Evolutionary conservation across 345 rosid genomes (phyloP).

Genomic region (Heritiera fomes): DNA sequence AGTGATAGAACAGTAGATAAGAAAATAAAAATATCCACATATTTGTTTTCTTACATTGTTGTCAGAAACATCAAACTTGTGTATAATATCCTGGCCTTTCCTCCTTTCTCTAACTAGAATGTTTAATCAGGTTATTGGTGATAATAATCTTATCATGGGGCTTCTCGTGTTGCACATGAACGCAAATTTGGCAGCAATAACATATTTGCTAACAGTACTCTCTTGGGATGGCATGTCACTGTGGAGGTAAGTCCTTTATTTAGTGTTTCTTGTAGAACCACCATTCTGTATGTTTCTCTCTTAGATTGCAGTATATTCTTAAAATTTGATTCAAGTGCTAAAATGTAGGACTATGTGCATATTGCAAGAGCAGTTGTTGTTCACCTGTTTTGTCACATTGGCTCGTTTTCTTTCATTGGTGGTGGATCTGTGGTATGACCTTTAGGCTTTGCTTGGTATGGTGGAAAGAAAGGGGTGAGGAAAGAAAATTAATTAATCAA

Average conservation of each 20-base stretch:
- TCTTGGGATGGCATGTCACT: constrained; percentile 88
- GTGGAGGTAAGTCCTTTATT: constrained; percentile 62
- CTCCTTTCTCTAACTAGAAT: constrained; percentile 10
- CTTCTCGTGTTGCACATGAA: constrained; percentile 96
- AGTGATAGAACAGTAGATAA: constrained; percentile 62
- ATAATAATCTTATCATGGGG: constrained; percentile 92
- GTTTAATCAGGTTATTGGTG: constrained; percentile 66
- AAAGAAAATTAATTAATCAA: too few relatives aligned
- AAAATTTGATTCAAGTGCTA: constrained; percentile 36
- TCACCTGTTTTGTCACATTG: constrained; percentile 87
- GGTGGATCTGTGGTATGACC: constrained; percentile 89
- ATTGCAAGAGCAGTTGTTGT: constrained; percentile 80
- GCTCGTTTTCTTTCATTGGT: constrained; percentile 79
- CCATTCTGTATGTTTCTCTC: neutral
- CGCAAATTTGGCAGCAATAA: constrained; percentile 82
- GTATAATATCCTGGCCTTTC: neutral
- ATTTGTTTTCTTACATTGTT: neutral
- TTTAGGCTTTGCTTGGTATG: too few relatives aligned
- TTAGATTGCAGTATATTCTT: constrained; percentile 20
- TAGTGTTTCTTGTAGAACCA: neutral
- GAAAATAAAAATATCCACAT: neutral
- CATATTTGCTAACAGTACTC: constrained; percentile 85
- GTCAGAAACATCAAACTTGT: neutral
- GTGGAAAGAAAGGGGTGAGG: too few relatives aligned
- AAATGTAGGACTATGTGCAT: constrained; percentile 67